Conservation (phyloP, 768 basidiomycete species). For the Suillus placidus region DNA sequence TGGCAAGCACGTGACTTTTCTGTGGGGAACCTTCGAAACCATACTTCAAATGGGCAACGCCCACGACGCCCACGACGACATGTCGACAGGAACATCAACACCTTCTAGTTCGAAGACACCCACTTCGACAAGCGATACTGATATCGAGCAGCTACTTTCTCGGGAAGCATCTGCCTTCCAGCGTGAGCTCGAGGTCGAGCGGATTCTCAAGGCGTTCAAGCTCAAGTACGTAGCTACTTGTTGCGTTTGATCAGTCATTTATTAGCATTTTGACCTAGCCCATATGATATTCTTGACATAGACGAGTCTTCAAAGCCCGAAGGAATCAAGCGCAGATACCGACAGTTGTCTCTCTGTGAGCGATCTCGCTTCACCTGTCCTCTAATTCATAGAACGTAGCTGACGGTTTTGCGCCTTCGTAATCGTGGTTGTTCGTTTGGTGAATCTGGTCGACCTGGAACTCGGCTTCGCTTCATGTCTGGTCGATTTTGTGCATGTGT, state of each 20-base stretch:
- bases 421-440: slow-evolving; percentile 6
- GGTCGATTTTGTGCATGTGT: slow-evolving; percentile 30
- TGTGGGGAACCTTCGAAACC: background rate
- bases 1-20: slow-evolving; percentile 22
- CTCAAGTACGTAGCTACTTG: slow-evolving; percentile 68
- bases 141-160: slow-evolving; percentile 79
- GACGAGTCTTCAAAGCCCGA: slow-evolving; percentile 68
- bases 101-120: slow-evolving; percentile 22
- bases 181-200: slow-evolving; percentile 85
- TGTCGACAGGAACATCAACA: slow-evolving; percentile 23
- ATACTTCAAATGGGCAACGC: background rate
- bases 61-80: slow-evolving; percentile 10
- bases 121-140: slow-evolving; percentile 43
- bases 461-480: slow-evolving; percentile 5
- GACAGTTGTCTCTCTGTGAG: slow-evolving; percentile 83
- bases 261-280: slow-evolving; percentile 48
- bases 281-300: slow-evolving; percentile 92
- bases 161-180: slow-evolving; percentile 85
- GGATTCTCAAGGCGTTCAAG: slow-evolving; percentile 94
- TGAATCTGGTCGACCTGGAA: background rate
- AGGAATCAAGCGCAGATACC: slow-evolving; percentile 89
- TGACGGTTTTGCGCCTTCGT: slow-evolving; percentile 7
- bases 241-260: background rate
- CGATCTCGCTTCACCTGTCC: slow-evolving; percentile 21
- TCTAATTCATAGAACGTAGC: background rate